These are phyloP conservation scores for Penicillium mononematosum DNA, from an alignment of 495 filamentous ascomycete genomes.

Conservation along the genomic window DNA sequence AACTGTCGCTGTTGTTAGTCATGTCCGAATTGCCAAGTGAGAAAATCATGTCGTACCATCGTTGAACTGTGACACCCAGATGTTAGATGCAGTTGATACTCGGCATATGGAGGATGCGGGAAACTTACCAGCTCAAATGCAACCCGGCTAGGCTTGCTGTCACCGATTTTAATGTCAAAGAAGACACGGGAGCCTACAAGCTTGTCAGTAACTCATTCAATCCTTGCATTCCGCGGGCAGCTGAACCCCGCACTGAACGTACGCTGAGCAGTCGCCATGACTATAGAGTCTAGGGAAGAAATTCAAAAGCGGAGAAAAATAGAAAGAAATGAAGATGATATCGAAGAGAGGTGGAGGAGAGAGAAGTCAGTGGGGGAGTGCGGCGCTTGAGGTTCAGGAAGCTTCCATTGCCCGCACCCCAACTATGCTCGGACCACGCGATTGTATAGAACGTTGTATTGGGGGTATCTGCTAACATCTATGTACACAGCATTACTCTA, in stretches of 20 bases:
- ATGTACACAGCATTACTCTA: conserved; percentile 12
- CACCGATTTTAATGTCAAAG: conserved; percentile 84
- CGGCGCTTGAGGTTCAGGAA: conserved; percentile 38
- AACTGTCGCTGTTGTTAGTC: conserved; percentile 46
- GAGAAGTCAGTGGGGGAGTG: conserved; percentile 13
- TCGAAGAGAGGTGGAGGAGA: conserved; percentile 6
- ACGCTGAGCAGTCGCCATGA: conserved; percentile 42
- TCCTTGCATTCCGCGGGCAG: conserved; percentile 16
- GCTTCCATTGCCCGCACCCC: conserved; percentile 39
- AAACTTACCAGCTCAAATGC: conserved; percentile 72
- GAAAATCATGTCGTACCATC: conserved; percentile 53
- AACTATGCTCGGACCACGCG: background rate
- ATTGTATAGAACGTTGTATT: conserved; percentile 15
- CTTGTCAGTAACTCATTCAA: conserved; percentile 22
- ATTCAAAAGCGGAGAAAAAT: conserved; percentile 11
- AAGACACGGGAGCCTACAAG: conserved; percentile 64
- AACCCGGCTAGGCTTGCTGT: conserved; percentile 68
- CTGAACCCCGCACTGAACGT: conserved; percentile 37
- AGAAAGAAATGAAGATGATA: conserved; percentile 13
- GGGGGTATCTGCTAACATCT: conserved; percentile 14
- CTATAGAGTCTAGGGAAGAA: conserved; percentile 10
- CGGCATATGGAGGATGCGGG: background rate
- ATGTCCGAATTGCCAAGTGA: conserved; percentile 1
- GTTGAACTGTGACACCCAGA: conserved; percentile 57
- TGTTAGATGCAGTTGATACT: conserved; percentile 22